Evolutionary conservation across 768 basidiomycete species (phyloP).

Genomic region (Leucosporidium creatinivorum): DNA sequence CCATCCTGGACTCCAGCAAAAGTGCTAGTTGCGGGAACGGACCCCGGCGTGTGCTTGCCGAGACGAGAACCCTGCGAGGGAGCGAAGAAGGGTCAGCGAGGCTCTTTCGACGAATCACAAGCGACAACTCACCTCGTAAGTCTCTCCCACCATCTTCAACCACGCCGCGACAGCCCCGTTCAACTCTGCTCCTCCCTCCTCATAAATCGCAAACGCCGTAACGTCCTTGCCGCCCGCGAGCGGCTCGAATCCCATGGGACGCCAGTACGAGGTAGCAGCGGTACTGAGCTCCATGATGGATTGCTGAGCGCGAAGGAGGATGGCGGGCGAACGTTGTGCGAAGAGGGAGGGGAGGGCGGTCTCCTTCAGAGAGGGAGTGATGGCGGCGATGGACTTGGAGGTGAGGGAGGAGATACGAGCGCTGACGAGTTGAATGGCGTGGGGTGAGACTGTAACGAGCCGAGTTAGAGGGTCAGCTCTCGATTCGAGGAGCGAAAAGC

Average conservation of each 20-base stretch:
- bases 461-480: background rate
- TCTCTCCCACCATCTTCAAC: background rate
- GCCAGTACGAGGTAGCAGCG: constrained; percentile 22
- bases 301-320: constrained; percentile 24
- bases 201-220: constrained; percentile 20
- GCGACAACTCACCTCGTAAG: constrained; percentile 13
- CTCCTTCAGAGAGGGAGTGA: constrained; percentile 6
- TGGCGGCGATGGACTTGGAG: background rate
- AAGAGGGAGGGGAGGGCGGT: constrained; percentile 2
- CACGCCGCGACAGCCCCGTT: constrained; percentile 7
- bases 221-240: constrained; percentile 20
- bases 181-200: constrained; percentile 12
- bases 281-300: constrained; percentile 10
- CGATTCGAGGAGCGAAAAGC: background rate
- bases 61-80: constrained; percentile 13
- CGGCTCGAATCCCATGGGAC: constrained; percentile 32
- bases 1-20: constrained; percentile 11
- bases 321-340: background rate
- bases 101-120: background rate
- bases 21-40: background rate
- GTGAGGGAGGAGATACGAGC: background rate
- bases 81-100: background rate
- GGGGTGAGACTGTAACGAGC: constrained; percentile 2
- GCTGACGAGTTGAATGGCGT: background rate
- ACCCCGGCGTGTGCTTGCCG: constrained; percentile 10